Conservation (phyloP, 1,284 basidiomycete species). For the Sanguinoderma infundibulare region DNA sequence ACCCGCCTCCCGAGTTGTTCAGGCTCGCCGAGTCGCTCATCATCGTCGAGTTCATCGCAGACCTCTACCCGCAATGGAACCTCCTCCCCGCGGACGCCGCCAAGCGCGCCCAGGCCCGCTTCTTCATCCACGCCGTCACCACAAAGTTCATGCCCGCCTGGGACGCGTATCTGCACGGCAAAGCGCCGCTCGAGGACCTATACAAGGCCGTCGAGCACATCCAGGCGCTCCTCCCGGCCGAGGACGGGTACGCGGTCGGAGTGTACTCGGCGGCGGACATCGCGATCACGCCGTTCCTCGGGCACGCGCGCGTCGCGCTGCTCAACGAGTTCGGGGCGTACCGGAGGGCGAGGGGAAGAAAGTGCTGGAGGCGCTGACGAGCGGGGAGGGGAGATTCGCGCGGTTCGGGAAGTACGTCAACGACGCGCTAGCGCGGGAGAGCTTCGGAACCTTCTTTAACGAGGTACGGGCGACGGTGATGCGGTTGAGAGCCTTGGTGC, state of each 20-base stretch:
- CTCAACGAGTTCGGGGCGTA: constrained; percentile 19
- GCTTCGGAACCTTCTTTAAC: constrained; percentile 36
- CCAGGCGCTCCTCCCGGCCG: constrained; percentile 35
- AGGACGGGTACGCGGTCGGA: constrained; percentile 19
- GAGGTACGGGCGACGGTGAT: constrained; percentile 25
- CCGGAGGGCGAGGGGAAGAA: constrained; percentile 21
- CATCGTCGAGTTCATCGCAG: constrained; percentile 64
- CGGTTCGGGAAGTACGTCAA: constrained; percentile 35
- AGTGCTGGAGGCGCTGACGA: constrained; percentile 12
- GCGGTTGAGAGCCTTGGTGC: background rate
- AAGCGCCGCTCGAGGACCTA: constrained; percentile 47
- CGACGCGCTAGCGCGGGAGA: constrained; percentile 35
- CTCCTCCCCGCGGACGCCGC: constrained; percentile 59
- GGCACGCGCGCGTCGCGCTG: constrained; percentile 16
- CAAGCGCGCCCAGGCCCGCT: constrained; percentile 56
- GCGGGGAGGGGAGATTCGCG: constrained; percentile 27
- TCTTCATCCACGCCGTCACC: constrained; percentile 59
- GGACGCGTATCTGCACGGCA: constrained; percentile 34
- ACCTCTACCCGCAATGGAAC: constrained; percentile 48
- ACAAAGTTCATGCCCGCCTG: constrained; percentile 46
- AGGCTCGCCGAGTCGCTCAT: constrained; percentile 67
- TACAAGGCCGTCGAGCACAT: constrained; percentile 37
- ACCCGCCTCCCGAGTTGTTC: constrained; percentile 57
- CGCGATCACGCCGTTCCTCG: constrained; percentile 22
- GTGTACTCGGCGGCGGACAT: constrained; percentile 22